phyloP scores from a whole-genome alignment of 2,329 filamentous ascomycete species.

The Pyrenochaeta sp. region DNA sequence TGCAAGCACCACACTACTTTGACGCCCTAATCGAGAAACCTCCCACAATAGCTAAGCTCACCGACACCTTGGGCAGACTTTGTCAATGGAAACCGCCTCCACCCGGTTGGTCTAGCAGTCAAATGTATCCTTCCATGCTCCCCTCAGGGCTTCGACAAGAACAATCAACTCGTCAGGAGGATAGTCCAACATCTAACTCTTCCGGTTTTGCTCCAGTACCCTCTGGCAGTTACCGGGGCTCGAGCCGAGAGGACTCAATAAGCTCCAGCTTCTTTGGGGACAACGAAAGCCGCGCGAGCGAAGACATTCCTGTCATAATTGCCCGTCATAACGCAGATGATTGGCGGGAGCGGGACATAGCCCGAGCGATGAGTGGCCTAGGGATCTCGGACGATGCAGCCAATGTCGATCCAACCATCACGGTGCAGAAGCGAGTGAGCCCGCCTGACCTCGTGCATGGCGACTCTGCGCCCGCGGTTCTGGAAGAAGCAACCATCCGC shows the following conservation, averaged over 20 bases:
- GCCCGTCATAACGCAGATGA: constrained; percentile 77
- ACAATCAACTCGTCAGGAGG: constrained; percentile 69
- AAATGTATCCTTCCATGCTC: constrained; percentile 55
- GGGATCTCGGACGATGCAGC: constrained; percentile 75
- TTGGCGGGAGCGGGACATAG: constrained; percentile 70
- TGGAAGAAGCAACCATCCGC: constrained; percentile 60
- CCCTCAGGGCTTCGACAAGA: constrained; percentile 70
- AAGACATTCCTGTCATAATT: constrained; percentile 79
- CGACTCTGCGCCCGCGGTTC: constrained; percentile 65
- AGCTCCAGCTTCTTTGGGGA: constrained; percentile 89
- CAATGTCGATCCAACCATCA: constrained; percentile 42
- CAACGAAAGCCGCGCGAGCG: constrained; percentile 74
- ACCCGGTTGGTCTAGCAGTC: constrained; percentile 59
- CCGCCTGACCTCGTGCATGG: constrained; percentile 50
- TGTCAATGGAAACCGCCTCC: constrained; percentile 92
- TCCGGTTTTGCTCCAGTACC: constrained; percentile 76
- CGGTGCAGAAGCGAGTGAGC: constrained; percentile 41
- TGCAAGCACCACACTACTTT: constrained; percentile 94
- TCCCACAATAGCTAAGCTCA: constrained; percentile 88
- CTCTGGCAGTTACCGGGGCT: constrained; percentile 78
- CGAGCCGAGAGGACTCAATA: constrained; percentile 87
- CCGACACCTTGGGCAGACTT: constrained; percentile 82
- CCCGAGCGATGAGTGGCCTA: constrained; percentile 66
- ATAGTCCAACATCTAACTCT: constrained; percentile 82
- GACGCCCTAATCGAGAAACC: constrained; percentile 96